Percentiles rank a stretch among this genome's conserved stretches.
Evolutionary conservation across 768 basidiomycete species (phyloP).

Genomic region (Trichaptum fuscoviolaceum): DNA sequence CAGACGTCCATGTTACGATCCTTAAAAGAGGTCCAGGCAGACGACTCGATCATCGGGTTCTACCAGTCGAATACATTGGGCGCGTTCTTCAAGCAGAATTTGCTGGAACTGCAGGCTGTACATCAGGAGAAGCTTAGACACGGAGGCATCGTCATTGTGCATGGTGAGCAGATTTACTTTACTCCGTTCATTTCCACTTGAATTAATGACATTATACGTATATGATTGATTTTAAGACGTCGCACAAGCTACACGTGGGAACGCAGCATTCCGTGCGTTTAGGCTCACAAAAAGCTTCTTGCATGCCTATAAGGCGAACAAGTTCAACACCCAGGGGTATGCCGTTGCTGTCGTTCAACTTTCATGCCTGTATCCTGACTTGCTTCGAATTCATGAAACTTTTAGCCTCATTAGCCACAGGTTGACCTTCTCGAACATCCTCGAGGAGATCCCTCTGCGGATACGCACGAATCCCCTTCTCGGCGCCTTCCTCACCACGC

Average conservation of each 20-base stretch:
- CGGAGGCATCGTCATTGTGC: slow-evolving; percentile 80
- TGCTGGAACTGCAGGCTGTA: slow-evolving; percentile 79
- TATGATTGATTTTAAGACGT: slow-evolving; percentile 46
- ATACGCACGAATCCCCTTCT: slow-evolving; percentile 78
- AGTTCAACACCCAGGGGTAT: slow-evolving; percentile 83
- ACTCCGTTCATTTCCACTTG: neutral
- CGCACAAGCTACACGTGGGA: slow-evolving; percentile 73
- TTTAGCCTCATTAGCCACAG: slow-evolving; percentile 71
- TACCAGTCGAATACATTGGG: slow-evolving; percentile 88
- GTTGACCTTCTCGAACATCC: slow-evolving; percentile 78
- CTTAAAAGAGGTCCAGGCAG: slow-evolving; percentile 85
- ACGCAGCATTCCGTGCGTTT: slow-evolving; percentile 87
- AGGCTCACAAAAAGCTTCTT: slow-evolving; percentile 74
- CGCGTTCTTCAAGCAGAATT: slow-evolving; percentile 75
- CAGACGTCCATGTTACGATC: slow-evolving; percentile 82
- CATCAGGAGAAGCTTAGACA: slow-evolving; percentile 83
- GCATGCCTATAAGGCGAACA: slow-evolving; percentile 74
- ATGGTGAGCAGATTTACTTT: slow-evolving; percentile 47
- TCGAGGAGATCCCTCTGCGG: slow-evolving; percentile 82
- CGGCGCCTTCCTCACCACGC: slow-evolving; percentile 67
- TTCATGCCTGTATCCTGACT: slow-evolving; percentile 8
- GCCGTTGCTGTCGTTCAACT: slow-evolving; percentile 14
- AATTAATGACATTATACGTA: slow-evolving; percentile 8
- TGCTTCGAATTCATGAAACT: slow-evolving; percentile 17
- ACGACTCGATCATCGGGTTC: slow-evolving; percentile 90